Conservation (phyloP, 2,329 filamentous ascomycete species). For the Pseudocercospora cruenta region DNA sequence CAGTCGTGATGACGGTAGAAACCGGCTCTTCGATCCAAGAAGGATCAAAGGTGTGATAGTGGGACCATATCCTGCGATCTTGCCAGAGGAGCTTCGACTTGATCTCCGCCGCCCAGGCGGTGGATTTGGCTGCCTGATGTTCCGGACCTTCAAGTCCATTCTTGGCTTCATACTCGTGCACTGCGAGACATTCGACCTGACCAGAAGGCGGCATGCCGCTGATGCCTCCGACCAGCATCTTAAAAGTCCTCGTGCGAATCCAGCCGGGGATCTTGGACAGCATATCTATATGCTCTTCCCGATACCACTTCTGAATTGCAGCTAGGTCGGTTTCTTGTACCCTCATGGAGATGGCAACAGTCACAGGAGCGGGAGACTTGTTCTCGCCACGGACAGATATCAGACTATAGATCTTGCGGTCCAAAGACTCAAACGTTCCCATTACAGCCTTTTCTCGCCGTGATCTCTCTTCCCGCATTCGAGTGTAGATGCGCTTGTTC, state of each 20-base stretch:
- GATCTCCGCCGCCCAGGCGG: conserved; percentile 64
- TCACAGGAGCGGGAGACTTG: conserved; percentile 32
- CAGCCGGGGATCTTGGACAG: conserved; percentile 76
- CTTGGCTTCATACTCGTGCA: conserved; percentile 72
- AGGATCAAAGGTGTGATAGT: conserved; percentile 78
- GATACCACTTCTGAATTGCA: conserved; percentile 70
- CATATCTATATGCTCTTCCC: conserved; percentile 73
- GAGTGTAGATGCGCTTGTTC: conserved; percentile 70
- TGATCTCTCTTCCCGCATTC: conserved; percentile 61
- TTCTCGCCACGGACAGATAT: conserved; percentile 51
- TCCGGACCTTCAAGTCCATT: conserved; percentile 70
- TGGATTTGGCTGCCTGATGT: conserved; percentile 65
- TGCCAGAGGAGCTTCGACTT: conserved; percentile 61
- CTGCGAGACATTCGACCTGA: conserved; percentile 62
- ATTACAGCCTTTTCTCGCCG: conserved; percentile 57
- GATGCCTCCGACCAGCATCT: conserved; percentile 66
- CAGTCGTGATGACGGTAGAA: conserved; percentile 70
- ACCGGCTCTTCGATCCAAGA: conserved; percentile 55
- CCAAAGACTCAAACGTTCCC: conserved; percentile 66
- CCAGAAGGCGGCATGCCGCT: conserved; percentile 46
- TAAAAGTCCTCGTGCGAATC: conserved; percentile 72
- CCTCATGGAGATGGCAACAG: conserved; percentile 30
- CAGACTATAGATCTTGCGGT: conserved; percentile 71
- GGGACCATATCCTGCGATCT: conserved; percentile 64
- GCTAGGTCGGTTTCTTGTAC: conserved; percentile 60